phyloP scores from a whole-genome alignment of 257 asterid genomes.

The Nicotiana benthamiana region DNA sequence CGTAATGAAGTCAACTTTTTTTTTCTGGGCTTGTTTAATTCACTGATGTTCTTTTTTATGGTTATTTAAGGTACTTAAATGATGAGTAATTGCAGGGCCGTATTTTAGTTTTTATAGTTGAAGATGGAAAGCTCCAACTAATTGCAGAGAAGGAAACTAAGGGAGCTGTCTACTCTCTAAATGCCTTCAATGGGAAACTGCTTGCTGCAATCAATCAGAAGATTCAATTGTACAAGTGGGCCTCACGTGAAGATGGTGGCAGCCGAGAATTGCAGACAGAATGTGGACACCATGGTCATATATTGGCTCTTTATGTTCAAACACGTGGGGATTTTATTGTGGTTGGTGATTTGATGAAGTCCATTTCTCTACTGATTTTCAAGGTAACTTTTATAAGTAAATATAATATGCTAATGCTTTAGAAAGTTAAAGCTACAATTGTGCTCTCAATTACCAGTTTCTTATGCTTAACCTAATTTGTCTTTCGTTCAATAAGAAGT shows the following conservation, averaged over 20 bases:
- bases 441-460: background rate
- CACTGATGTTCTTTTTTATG: background rate
- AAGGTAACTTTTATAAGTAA: conserved; percentile 43
- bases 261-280: conserved; percentile 91
- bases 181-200: conserved; percentile 85
- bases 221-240: conserved; percentile 94
- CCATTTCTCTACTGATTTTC: conserved; percentile 85
- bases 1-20: background rate
- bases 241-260: conserved; percentile 77
- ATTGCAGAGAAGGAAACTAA: conserved; percentile 95
- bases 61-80: background rate
- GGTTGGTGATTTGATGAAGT: conserved; percentile 95
- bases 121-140: conserved; percentile 91
- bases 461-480: background rate
- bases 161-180: conserved; percentile 94
- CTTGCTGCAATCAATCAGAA: conserved; percentile 98
- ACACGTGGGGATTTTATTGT: conserved; percentile 96
- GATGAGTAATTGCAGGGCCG: conserved; percentile 59
- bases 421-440: background rate
- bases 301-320: conserved; percentile 93
- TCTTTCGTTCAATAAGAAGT: background rate
- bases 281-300: conserved; percentile 98
- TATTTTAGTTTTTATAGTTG: conserved; percentile 82
- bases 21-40: background rate
- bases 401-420: background rate